phyloP scores from a whole-genome alignment of 768 basidiomycete genomes.

The Trametes cingulata region DNA sequence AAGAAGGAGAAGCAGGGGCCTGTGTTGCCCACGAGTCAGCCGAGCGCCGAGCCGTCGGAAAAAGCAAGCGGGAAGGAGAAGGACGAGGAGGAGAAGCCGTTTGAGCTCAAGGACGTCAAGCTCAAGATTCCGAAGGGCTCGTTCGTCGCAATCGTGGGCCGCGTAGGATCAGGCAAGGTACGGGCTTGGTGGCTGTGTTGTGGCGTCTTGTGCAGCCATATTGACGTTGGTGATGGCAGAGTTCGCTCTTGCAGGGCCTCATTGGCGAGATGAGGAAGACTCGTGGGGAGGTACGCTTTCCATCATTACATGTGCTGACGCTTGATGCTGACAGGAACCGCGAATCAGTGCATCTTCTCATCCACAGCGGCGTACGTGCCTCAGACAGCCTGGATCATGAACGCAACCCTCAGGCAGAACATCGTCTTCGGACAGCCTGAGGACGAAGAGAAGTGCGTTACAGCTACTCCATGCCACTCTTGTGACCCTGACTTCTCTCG shows the following conservation, averaged over 20 bases:
- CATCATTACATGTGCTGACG: neutral
- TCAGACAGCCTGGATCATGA: constrained; percentile 64
- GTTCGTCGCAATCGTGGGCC: constrained; percentile 75
- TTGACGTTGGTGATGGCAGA: constrained; percentile 36
- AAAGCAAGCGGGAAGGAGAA: constrained; percentile 16
- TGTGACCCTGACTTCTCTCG: neutral
- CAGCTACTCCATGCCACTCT: neutral
- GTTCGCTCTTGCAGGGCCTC: constrained; percentile 70
- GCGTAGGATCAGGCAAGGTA: constrained; percentile 75
- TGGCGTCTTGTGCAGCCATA: constrained; percentile 4
- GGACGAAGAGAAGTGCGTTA: constrained; percentile 52
- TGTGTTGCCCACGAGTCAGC: constrained; percentile 10
- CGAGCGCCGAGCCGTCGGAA: neutral
- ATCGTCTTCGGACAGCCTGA: constrained; percentile 70
- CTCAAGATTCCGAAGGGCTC: constrained; percentile 74
- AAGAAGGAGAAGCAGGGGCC: constrained; percentile 14
- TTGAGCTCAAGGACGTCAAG: constrained; percentile 64
- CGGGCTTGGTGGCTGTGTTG: constrained; percentile 2
- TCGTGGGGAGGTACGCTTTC: constrained; percentile 43
- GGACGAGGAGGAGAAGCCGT: constrained; percentile 42
- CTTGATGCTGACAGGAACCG: constrained; percentile 32
- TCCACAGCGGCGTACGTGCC: constrained; percentile 60
- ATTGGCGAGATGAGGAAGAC: constrained; percentile 85
- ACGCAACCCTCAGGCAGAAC: constrained; percentile 72
- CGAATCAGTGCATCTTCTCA: constrained; percentile 40